Percentiles rank a stretch among this genome's conserved stretches.
These are phyloP conservation scores for Cladosporium sp. DNA, from an alignment of 2,329 filamentous ascomycete genomes.

Conservation along the genomic window DNA sequence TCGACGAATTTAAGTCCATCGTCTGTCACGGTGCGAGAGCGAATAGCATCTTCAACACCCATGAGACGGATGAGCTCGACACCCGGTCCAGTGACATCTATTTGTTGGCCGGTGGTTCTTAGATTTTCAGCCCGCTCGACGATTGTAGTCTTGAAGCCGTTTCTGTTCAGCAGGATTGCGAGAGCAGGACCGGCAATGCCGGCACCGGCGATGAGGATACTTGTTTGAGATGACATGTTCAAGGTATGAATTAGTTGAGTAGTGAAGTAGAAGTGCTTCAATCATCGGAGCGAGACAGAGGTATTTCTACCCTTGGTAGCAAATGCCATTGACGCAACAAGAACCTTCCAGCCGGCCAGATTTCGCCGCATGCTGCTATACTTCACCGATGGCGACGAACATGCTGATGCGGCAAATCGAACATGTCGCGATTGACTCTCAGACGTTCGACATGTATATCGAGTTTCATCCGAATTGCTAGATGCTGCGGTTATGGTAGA, in stretches of 20 bases:
- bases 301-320: not conserved
- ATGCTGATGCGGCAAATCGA: not conserved
- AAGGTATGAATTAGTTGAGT: not conserved
- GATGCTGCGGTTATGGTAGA: not conserved
- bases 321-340: constrained; percentile 1
- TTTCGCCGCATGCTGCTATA: not conserved
- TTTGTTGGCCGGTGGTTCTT: constrained; percentile 33
- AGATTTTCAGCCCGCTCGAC: constrained; percentile 29
- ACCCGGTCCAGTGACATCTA: constrained; percentile 36
- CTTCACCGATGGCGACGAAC: not conserved
- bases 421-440: not conserved
- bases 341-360: not conserved
- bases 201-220: constrained; percentile 33
- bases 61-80: constrained; percentile 32
- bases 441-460: not conserved
- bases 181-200: constrained; percentile 34
- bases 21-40: constrained; percentile 29
- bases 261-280: not conserved
- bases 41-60: constrained; percentile 33
- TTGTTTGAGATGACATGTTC: constrained; percentile 20
- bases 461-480: not conserved
- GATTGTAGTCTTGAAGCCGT: constrained; percentile 30
- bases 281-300: not conserved
- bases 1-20: constrained; percentile 35
- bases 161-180: constrained; percentile 28